Base-by-base conservation (phyloP, 2,329 filamentous ascomycete species). In the Fusarium sp. region DNA sequence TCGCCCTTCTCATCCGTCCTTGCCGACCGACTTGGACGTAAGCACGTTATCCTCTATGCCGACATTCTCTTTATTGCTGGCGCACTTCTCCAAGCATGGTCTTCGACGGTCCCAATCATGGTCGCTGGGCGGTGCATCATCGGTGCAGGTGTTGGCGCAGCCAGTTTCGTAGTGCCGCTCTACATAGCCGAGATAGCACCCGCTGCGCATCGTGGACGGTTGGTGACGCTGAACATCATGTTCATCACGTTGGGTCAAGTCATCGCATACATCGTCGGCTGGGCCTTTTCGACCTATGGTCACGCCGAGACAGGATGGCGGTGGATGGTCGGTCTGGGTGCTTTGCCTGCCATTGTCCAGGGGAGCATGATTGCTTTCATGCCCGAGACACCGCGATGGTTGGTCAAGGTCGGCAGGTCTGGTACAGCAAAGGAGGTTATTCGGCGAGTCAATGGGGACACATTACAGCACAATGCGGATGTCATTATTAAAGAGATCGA, bases 211-310 rank as follows among this genome's bases (percentile, higher is more conserved):
- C 86, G 95, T 61, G 95, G 95, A 20, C 85, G 93, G 44, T 84
- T 98, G 44, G 92, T 98, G 8, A 97, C 94, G 2, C 89, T 96
- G 62, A 91, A 94, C 66, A 90, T 92, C 31, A 84, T 98, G 28
- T 95, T 97, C 75, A 92, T 98, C 63, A 97, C 95, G 1, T 85
- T 93, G 16, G 95, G 95, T 0, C 95, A 98, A 82, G 93, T 97
- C 5, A 89, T 97, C 26, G 95, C 95, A 5, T 98, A 98, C 81
- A 80, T 97, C 4, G 83, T 95, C 12, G 95, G 95, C 3, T 97
- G 93, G 92, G 81, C 86, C 0, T 91, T 97, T 51, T 87, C 90
- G 11, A 86, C 88, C 62, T 85, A 85, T 65, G 88, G 85, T 1
- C 80, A 83, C 64, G 75, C 80, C 28, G 79, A 78, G 39, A 88